Evolutionary conservation across 1,284 basidiomycete genomes (phyloP), one percentile per base, ranked within the genome.

Genomic region (Ceratorhiza oryzae-sativae): DNA sequence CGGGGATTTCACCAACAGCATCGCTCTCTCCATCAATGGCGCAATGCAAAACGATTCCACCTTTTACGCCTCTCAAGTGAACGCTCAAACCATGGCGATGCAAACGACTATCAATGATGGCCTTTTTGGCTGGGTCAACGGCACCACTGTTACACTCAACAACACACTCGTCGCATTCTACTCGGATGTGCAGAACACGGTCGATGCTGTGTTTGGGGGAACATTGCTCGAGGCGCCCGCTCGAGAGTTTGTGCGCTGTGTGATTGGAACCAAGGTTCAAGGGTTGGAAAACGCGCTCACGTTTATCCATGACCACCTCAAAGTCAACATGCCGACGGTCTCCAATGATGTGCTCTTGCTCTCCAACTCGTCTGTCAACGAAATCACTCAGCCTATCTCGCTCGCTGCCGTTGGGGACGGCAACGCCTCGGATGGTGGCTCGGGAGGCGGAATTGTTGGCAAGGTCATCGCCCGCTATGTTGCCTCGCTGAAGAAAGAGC

Each of bases 91-190:
- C 34, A 83, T 86, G 49, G 77, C 77, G 30, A 85, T 93, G 62
- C 91, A 98, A 80, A 82, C 83, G 42, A 86, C 87, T 12, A 88
- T 98, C 80, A 94, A 98, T 80, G 81, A 92, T 42, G 91, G 93
- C 18, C 80, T 98, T 53, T 97, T 98, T 74, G 91, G 93, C 18
- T 98, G 95, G 96, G 89, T 98, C 62, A 94, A 97, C 77, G 86
- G 84, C n/a, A 97, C 96, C 0, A 96, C 94, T 0, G 87, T 87
- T 3, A 90, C 90, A 5, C 87, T 99, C 75, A 99, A 99, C 80
- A 83, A 82, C 74, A 91, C 93, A 4, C 83, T 94, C 76, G 88
- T 86, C 78, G 82, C 81, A 55, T 92, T 94, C 79, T 94, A 94
- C 79, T 81, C 81, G 63, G 92, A 93, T 72, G 81, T 93, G 46